Evolutionary conservation across 352 stramenopile species (phyloP).

Genomic region (Phytophthora lateralis): DNA sequence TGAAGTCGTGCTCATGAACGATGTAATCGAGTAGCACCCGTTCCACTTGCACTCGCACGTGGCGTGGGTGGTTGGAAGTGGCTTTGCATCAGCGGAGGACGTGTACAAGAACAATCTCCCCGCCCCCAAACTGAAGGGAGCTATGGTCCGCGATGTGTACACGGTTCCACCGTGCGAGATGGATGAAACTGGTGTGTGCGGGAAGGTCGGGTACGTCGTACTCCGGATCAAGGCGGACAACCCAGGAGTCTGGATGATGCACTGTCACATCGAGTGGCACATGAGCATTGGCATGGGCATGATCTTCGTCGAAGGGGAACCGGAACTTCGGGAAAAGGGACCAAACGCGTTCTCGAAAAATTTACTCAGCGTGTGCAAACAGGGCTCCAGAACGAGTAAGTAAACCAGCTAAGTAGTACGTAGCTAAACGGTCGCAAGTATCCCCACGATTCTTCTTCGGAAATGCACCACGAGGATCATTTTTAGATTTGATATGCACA

Average conservation of each 20-base stretch:
- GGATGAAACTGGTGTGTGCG: conserved; percentile 14
- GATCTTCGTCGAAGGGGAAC: conserved; percentile 33
- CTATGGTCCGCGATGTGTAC: conserved; percentile 31
- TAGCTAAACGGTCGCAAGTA: no score
- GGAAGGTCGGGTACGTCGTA: conserved; percentile 28
- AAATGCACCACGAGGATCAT: no score
- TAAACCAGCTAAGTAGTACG: no score
- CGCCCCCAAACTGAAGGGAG: conserved; percentile 20
- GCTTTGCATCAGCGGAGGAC: conserved; percentile 16
- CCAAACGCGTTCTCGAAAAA: conserved; percentile 12
- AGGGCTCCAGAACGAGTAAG: background rate
- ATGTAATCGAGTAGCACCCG: conserved; percentile 32
- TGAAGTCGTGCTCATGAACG: conserved; percentile 34
- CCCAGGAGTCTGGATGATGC: conserved; percentile 38
- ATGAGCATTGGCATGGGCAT: conserved; percentile 39
- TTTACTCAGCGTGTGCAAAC: conserved; percentile 26
- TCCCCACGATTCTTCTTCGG: no score
- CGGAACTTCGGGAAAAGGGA: conserved; percentile 17
- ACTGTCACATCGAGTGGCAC: conserved; percentile 44
- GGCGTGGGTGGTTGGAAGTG: conserved; percentile 31
- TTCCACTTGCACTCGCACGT: conserved; percentile 40
- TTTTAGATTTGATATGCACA: no score
- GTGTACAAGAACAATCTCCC: conserved; percentile 16
- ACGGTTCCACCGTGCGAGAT: conserved; percentile 24
- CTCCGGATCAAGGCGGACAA: conserved; percentile 40